These are phyloP conservation scores for Mortierella sp. DNA, from an alignment of 371 early-diverging fungal species.

Conservation along the genomic window DNA sequence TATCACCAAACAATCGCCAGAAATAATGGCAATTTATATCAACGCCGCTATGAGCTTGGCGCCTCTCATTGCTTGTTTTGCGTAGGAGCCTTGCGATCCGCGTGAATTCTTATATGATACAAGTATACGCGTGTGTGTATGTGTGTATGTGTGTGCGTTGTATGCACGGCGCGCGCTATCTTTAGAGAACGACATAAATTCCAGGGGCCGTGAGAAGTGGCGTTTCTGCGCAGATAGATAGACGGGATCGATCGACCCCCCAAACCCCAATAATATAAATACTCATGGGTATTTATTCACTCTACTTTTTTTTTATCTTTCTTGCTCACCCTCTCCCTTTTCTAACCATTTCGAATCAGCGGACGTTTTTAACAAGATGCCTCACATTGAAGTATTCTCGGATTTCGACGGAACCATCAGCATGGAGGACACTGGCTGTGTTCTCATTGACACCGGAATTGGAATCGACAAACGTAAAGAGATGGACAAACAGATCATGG, in stretches of 20 bases:
- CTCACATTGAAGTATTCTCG: conserved; percentile 54
- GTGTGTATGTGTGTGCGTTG: no score
- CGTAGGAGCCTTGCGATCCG: no score
- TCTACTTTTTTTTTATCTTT: not conserved
- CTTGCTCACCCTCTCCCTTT: not conserved
- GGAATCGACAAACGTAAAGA: conserved; percentile 38
- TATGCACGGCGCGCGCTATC: no score
- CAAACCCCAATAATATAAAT: not conserved
- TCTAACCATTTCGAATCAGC: not conserved
- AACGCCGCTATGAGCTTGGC: no score
- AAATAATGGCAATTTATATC: not conserved
- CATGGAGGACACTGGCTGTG: conserved; percentile 53
- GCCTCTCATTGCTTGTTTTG: no score
- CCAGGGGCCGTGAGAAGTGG: no score
- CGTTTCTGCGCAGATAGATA: no score
- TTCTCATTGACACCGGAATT: conserved; percentile 56
- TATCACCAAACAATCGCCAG: no score
- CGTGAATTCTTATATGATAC: no score
- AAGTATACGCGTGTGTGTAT: no score
- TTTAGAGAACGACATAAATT: no score
- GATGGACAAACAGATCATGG: conserved; percentile 42
- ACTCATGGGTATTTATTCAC: not conserved
- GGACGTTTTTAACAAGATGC: conserved; percentile 15
- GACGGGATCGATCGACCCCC: no score
- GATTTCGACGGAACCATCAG: conserved; percentile 60